phyloP scores from a whole-genome alignment of 345 rosid species.

The Ailanthus altissimus region DNA sequence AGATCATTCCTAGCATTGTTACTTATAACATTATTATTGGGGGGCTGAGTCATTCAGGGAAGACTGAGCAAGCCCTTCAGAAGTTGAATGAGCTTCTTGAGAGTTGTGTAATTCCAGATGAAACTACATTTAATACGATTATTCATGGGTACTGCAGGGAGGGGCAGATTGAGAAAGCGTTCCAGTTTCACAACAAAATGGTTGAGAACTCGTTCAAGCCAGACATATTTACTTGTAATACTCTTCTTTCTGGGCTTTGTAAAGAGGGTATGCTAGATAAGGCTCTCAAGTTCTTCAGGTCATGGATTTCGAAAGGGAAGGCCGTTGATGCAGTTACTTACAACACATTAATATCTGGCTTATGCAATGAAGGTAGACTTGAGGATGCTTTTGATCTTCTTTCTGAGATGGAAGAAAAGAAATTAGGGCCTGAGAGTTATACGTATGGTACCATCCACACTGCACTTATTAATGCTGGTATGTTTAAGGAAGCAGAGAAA shows the following conservation, averaged over 20 bases:
- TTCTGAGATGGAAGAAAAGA: conserved; percentile 63
- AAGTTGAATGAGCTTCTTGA: conserved; percentile 67
- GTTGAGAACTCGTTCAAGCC: conserved; percentile 74
- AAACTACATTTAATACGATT: conserved; percentile 65
- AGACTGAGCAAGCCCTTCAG: conserved; percentile 64
- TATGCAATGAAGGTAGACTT: conserved; percentile 66
- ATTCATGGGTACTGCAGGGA: conserved; percentile 74
- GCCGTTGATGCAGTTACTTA: conserved; percentile 62
- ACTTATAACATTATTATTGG: conserved; percentile 70
- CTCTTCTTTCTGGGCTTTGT: conserved; percentile 81
- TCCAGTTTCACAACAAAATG: conserved; percentile 73
- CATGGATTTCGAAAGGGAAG: conserved; percentile 62
- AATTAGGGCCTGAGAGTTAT: conserved; percentile 63
- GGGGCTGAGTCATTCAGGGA: conserved; percentile 67
- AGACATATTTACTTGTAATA: conserved; percentile 58
- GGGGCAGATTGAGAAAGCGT: conserved; percentile 73
- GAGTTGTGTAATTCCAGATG: conserved; percentile 64
- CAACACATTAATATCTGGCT: conserved; percentile 73
- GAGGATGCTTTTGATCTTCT: conserved; percentile 72
- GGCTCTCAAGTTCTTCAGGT: conserved; percentile 74
- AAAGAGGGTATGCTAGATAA: conserved; percentile 71
- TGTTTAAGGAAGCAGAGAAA: conserved; percentile 56
- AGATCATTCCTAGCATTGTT: conserved; percentile 58
- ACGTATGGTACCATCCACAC: conserved; percentile 59
- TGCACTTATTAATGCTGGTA: conserved; percentile 57